Evolutionary conservation across 192 early-diverging fungal genomes (phyloP), one percentile per base, ranked within the genome.

Genomic region (Coemansia sp.): DNA sequence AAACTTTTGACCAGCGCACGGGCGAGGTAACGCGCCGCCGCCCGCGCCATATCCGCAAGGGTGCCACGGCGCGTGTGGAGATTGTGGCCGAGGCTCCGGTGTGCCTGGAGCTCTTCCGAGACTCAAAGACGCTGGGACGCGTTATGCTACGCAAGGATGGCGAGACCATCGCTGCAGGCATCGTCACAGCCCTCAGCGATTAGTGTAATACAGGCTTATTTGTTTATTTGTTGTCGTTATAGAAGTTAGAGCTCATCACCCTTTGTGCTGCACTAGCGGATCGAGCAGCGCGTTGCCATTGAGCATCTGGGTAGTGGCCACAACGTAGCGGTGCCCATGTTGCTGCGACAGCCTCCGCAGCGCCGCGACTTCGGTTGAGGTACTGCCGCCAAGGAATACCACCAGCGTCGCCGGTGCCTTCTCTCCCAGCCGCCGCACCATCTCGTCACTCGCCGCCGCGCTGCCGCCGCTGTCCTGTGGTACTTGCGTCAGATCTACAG

Each of bases 311-410:
- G 96, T 98, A 0, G 96, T 98, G 32, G 92, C 86, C 7, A 90
- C 86, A 27, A 96, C 67, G 78, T 90, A 98, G 61, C 92, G 88
- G 25, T 94, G 92, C 31, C 80, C 83, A 34, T 85, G 85, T 54
- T 92, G 88, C 66, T 89, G 89, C 7, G 92, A 86, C 48, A 98
- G 77, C 60, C 94, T 89, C 3, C 97, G 85, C n/a, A 95, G 82
- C 18, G 97, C 93, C 4, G 95, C 85, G 19, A 97, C 87, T 79
- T 98, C 96, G 4, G 96, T 91, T 30, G 84, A 90, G 0, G 95
- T 97, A 73, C 96, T 97, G 18, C 96, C 96, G 34, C 96, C 96
- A 10, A 98, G 78, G 68, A 97, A 98, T 54, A 98, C 88, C 1
- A 98, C 87, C 48, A 98, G 66, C 7, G 95, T 96, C 14, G 88